Percentiles rank a stretch among this genome's conserved stretches.
Evolutionary conservation across 177 flowering plant genomes (phyloP).

Genomic region (Telopea speciosissima): DNA sequence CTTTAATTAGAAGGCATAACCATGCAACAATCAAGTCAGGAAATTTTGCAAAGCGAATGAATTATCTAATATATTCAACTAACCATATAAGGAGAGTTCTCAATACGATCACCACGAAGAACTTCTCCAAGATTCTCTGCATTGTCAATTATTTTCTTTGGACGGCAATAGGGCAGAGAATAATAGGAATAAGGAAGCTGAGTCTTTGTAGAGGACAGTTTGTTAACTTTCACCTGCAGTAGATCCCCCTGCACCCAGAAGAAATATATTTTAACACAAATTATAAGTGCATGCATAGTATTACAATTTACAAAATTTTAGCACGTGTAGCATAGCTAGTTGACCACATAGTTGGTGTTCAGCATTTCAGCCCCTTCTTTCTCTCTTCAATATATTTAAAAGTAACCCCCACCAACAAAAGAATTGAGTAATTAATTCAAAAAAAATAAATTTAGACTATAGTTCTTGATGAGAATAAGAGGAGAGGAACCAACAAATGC

Average conservation of each 20-base stretch:
- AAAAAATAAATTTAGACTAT: no score
- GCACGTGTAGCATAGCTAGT: no score
- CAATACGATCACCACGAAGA: slow-evolving; percentile 96
- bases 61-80: slow-evolving; percentile 17
- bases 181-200: slow-evolving; percentile 89
- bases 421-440: no score
- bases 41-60: neutral
- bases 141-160: slow-evolving; percentile 60
- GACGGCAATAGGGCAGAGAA: slow-evolving; percentile 69
- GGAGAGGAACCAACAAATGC: no score
- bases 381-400: no score
- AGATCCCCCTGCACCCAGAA: slow-evolving; percentile 52
- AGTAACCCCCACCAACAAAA: no score
- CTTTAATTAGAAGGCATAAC: slow-evolving; percentile 12
- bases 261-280: neutral
- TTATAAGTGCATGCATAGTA: no score
- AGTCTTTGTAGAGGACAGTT: slow-evolving; percentile 78
- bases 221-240: slow-evolving; percentile 83
- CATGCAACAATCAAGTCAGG: neutral
- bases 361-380: no score
- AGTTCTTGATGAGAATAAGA: no score
- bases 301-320: no score
- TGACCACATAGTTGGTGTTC: no score
- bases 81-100: slow-evolving; percentile 77
- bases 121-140: slow-evolving; percentile 96